Evolutionary conservation across 2,329 filamentous ascomycete genomes (phyloP), one percentile per base, ranked within the genome.

Genomic region (Trichoderma afroharzianum): DNA sequence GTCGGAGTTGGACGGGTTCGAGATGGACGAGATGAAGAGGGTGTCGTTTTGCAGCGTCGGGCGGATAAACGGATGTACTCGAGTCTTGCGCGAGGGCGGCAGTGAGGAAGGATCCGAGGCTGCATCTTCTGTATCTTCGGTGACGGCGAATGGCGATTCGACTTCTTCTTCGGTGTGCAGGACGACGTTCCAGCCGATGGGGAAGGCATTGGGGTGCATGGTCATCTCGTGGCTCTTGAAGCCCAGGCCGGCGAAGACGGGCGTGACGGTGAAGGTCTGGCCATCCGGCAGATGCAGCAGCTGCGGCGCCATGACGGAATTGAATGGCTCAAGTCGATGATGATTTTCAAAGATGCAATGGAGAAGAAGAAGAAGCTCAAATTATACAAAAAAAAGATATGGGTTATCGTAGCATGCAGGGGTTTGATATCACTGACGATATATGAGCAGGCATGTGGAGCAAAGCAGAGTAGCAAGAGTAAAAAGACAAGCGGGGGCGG

Each of bases 11-110:
- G 92, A 92, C 0, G 95, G 94, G 75, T 92, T 93, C 63, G 93
- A 95, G 74, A 97, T 94, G 73, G 93, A 95, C 4, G 94, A 97
- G 76, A 98, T 95, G 83, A 95, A 98, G 71, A 98, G 86, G 76
- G 89, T 91, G 81, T 98, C 95, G 79, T 90, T 88, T 36, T 90
- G 88, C 36, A 97, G 84, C 0, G 93, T 97, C 0, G 95, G 95
- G 59, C 83, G 84, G 64, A 84, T 89, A 83, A 91, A 98, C 24
- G 81, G 74, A 32, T 76, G 76, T 15, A 78, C 71, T 28, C 78
- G 75, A 26, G 73, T 72, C 74, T 63, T 70, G 18, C 33, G 33
- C 8, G 70, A 55, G 21, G 39, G 36, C 33, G 69, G 36, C 36
- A 11, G 39, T 32, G 55, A 28, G 11, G 55, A 28, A 6, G 26